Evolutionary conservation across 1,284 basidiomycete species (phyloP), one percentile per base, ranked within the genome.

Genomic region (Heterobasidion parviporum): DNA sequence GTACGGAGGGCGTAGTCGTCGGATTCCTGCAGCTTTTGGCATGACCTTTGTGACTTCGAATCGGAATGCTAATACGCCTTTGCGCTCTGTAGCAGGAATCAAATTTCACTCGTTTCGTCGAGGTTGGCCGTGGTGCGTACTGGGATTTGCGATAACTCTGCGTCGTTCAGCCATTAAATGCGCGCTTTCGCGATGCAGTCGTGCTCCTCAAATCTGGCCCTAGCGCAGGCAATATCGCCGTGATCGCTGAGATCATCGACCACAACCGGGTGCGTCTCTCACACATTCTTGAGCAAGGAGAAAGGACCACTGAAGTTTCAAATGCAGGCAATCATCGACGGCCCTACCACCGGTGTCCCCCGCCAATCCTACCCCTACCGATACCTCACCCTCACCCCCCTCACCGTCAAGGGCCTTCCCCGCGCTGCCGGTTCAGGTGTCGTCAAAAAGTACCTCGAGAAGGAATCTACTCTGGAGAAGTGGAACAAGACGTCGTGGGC

Each of bases 171-270:
- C 38, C 38, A 5, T 41, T 8, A 41, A 12, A n/a, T 41, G n/a
- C 6, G 38, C 38, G 12, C 2, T 16, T 33, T 15, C 56, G 52
- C 54, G 2, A 6, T 55, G 0, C 60, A 89, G 95, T 98, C 64
- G 93, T 98, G 73, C 92, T 98, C 77, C 82, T 98, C 78, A 92
- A 91, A 74, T 76, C 88, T 62, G 96, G 95, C 61, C 91, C 91
- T 60, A 82, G 78, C 59, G 80, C 85, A 59, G 94, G 94, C 67
- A 90, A 89, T 74, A 91, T 98, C 69, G 97, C 97, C 62, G 90
- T 94, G 65, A 95, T 99, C 70, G 86, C 86, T 59, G 95, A 98
- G 77, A 94, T 99, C 75, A 94, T 99, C 64, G 97, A 99, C 85
- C 96, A 98, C 83, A 97, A 95, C 82, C 86, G 94, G 72, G 95